Percentiles rank a stretch among this genome's conserved stretches.
These are phyloP conservation scores for Paramecium octaurelia DNA, from an alignment of 73 alveolate species.

Conservation along the genomic window DNA sequence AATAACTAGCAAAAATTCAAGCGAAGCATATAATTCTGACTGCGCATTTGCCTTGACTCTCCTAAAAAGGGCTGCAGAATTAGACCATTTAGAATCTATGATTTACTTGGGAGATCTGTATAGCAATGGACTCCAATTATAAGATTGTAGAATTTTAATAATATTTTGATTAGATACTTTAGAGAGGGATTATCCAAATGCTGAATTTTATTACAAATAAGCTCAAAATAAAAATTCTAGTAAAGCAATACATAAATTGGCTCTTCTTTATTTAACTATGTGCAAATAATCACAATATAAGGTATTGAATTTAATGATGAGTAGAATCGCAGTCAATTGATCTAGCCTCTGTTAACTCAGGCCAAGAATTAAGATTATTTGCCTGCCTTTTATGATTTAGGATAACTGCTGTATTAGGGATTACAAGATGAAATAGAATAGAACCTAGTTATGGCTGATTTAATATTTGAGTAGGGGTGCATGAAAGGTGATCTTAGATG, in stretches of 20 bases:
- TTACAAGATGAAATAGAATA: neutral
- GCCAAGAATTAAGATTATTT: conserved; percentile 33
- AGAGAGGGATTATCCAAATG: neutral
- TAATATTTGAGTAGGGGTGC: conserved; percentile 10
- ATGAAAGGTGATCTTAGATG: conserved; percentile 18
- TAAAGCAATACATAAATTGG: conserved; percentile 26
- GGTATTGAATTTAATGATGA: neutral
- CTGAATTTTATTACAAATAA: neutral
- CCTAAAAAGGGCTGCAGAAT: neutral
- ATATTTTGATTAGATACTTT: neutral
- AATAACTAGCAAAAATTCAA: neutral
- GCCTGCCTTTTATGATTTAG: conserved; percentile 42
- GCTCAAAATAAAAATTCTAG: neutral
- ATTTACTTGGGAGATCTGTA: neutral
- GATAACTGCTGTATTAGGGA: neutral
- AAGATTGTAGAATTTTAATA: neutral
- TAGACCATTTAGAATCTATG: neutral
- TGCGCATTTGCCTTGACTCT: neutral
- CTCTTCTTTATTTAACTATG: neutral
- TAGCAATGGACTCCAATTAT: neutral
- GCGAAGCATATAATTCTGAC: neutral
- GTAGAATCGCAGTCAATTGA: neutral
- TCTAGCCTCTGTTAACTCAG: neutral
- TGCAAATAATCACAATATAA: neutral
- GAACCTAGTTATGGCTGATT: neutral